Base-by-base conservation (phyloP, 2,329 filamentous ascomycete genomes). In the Cladosporium sp. region DNA sequence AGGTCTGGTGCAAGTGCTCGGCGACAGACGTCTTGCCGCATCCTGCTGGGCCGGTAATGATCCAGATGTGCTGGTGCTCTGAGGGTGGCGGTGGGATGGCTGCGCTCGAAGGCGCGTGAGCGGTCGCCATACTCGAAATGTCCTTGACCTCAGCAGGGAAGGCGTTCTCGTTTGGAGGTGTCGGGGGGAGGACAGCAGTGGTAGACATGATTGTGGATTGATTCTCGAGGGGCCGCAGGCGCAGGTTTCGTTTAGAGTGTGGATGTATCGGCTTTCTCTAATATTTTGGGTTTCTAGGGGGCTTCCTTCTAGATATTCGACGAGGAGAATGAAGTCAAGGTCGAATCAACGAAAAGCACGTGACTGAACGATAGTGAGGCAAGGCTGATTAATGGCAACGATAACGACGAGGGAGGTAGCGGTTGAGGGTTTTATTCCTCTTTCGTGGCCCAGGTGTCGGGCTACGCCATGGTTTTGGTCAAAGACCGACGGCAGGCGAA, bases 11-110 rank as follows among this genome's bases (percentile, higher is more conserved):
- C 12, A 86, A 75, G 59, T 78, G 77, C 65, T 81, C 79, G 15
- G 82, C 83, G 49, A 84, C 79, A 8, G 82, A 84, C 66, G 80
- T 85, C 77, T 86, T 86, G 32, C 83, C 83, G 68, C 83, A 84
- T 41, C 84, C 84, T 61, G 83, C 83, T 24, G 83, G 83, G 6
- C 83, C 84, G 24, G 82, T 84, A 32, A 85, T 80, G 69, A 85
- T 80, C 74, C 82, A 81, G 65, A 84, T 82, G 74, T 84, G 81
- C 69, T 81, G 79, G 66, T 81, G 78, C 68, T 73, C 73, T 7
- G 76, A 71, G 21, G 66, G 54, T 30, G 41, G 55, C 30, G 54
- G 44, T 32, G 41, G 54, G 12, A 51, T 44, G 38, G 41, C 54
- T 2, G 44, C 26, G 38, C n/a, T 44, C 15, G 62, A 26, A 36